Conservation (phyloP, 1,139 yeast genomes). For the Protomyces arabidopsidicola region DNA sequence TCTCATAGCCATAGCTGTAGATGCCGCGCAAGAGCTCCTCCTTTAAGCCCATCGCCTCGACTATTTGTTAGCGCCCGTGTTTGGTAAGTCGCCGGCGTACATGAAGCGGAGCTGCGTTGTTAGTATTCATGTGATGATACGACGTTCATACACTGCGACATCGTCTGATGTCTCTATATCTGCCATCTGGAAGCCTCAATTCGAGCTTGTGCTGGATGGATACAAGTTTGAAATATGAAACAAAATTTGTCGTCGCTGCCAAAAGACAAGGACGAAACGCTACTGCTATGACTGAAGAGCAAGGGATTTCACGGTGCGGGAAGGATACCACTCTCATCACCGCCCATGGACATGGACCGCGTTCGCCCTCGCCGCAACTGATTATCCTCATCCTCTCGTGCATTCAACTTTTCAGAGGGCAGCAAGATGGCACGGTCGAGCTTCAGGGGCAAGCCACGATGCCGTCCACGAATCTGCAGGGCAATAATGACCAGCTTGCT, state of each 20-base stretch:
- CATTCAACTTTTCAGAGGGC: conserved; percentile 61
- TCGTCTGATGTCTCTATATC: background rate
- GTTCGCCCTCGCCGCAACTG: background rate
- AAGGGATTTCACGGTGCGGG: background rate
- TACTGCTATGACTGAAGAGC: background rate
- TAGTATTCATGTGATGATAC: background rate
- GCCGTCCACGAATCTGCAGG: conserved; percentile 90
- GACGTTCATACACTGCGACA: background rate
- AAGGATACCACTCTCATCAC: background rate
- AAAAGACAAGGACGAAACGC: background rate
- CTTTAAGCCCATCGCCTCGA: conserved; percentile 32
- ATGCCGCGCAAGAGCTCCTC: conserved; percentile 54
- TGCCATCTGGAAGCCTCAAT: background rate
- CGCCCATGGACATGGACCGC: background rate
- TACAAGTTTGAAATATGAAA: too few species aligned
- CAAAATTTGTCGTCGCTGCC: background rate
- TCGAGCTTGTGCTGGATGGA: too few species aligned
- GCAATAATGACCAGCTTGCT: conserved; percentile 83
- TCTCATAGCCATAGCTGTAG: conserved; percentile 96
- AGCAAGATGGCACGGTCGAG: conserved; percentile 91
- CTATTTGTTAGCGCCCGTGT: background rate
- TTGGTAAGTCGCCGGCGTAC: background rate
- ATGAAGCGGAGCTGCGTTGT: background rate
- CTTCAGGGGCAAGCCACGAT: conserved; percentile 91
- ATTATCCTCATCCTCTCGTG: background rate